Percentiles rank a stretch among this genome's conserved stretches.
phyloP scores from a whole-genome alignment of 345 rosid species.

The thale cress (Arabidopsis thaliana) region TAIR10.1 NC_003075.7:2475001-2475500 shows the following conservation, averaged over 20 bases:
- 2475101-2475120: conserved; percentile 92
- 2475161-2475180: conserved; percentile 84
- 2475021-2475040: conserved; percentile 72
- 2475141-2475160: conserved; percentile 99
- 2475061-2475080: conserved; percentile 98
- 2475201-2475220: conserved; percentile 91
- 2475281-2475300: conserved; percentile 15
- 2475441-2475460: conserved; percentile 41
- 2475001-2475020: conserved; percentile 90
- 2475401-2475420: conserved; percentile 67
- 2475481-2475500: conserved; percentile 38
- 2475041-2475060: conserved; percentile 93
- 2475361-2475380: conserved; percentile 61
- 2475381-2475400: conserved; percentile 82
- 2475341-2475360: background rate
- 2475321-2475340: background rate
- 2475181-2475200: conserved; percentile 66
- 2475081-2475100: conserved; percentile 94
- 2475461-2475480: conserved; percentile 40
- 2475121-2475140: conserved; percentile 98
- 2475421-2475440: conserved; percentile 47
- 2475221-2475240: conserved; percentile 97
- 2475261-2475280: conserved; percentile 12
- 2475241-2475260: conserved; percentile 65
- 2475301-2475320: background rate